Evolutionary conservation across 2,329 filamentous ascomycete genomes (phyloP).

Genomic region (Venturia aucupariae): DNA sequence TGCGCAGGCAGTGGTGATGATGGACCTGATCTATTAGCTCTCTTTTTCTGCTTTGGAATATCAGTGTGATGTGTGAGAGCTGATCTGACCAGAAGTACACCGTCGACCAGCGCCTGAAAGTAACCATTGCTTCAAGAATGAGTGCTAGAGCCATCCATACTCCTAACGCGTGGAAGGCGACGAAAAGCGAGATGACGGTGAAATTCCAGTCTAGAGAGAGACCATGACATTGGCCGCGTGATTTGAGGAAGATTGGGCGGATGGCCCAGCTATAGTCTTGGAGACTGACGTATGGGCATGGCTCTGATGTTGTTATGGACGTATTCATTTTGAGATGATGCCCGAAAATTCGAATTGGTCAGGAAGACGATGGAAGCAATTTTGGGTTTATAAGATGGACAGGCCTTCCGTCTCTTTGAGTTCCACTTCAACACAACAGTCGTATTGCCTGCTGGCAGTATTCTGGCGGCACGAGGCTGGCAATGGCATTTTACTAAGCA

Average conservation of each 20-base stretch:
- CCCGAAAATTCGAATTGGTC: background rate
- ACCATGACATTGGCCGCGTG: background rate
- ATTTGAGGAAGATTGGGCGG: background rate
- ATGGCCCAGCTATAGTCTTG: background rate
- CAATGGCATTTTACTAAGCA: background rate
- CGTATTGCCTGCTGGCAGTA: background rate
- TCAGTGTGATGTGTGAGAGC: too few relatives aligned
- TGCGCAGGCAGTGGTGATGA: background rate
- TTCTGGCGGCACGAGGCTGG: background rate
- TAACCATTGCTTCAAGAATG: background rate
- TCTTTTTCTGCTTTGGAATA: too few relatives aligned
- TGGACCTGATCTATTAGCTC: background rate
- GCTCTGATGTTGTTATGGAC: background rate
- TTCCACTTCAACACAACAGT: background rate
- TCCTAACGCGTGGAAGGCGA: background rate
- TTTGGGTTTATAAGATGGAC: background rate
- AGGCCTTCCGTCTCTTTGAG: background rate
- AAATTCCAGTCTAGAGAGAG: background rate
- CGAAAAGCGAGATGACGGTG: background rate
- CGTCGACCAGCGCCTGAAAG: slow-evolving; percentile 2
- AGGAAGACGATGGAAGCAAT: background rate
- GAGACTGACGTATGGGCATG: background rate
- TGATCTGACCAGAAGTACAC: slow-evolving; percentile 4
- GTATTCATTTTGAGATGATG: background rate
- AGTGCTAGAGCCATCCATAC: background rate